These are phyloP conservation scores for Ottelia alismoides DNA, from an alignment of 106 monocot species.

Conservation along the genomic window DNA sequence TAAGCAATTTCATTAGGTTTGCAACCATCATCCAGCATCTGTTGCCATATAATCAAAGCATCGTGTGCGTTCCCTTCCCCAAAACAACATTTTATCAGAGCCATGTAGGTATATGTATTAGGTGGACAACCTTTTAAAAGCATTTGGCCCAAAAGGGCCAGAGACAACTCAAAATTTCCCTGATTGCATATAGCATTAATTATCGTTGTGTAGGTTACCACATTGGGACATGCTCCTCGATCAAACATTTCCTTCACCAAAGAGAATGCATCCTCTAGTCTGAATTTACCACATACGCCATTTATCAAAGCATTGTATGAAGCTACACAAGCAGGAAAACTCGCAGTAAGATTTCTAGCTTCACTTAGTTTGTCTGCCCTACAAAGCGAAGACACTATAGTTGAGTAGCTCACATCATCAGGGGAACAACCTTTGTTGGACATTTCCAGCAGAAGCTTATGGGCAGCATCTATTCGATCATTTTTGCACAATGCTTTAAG, in stretches of 20 bases:
- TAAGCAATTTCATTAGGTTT: conserved; percentile 52
- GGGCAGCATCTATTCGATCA: conserved; percentile 44
- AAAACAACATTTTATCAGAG: conserved; percentile 55
- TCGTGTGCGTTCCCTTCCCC: conserved; percentile 35
- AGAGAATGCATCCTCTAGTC: conserved; percentile 31
- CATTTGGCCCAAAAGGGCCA: conserved; percentile 55
- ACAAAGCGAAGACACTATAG: conserved; percentile 50
- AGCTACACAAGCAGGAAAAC: conserved; percentile 9
- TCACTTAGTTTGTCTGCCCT: conserved; percentile 30
- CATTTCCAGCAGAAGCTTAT: conserved; percentile 65
- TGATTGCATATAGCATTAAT: conserved; percentile 41
- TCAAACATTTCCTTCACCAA: conserved; percentile 42
- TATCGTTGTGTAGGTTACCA: conserved; percentile 72
- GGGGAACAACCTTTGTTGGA: conserved; percentile 43
- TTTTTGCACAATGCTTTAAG: conserved; percentile 74
- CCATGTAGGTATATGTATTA: conserved; percentile 47
- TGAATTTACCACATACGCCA: conserved; percentile 35
- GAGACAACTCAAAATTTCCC: conserved; percentile 32
- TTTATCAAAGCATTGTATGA: conserved; percentile 69
- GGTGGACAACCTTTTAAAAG: conserved; percentile 39
- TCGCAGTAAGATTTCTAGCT: conserved; percentile 38
- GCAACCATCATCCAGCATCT: conserved; percentile 41
- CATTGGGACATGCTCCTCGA: conserved; percentile 45
- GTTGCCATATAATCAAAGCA: conserved; percentile 44
- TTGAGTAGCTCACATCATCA: conserved; percentile 67